Conservation (phyloP, 257 asterid genomes). For the Fraxinus pennsylvanica region DNA sequence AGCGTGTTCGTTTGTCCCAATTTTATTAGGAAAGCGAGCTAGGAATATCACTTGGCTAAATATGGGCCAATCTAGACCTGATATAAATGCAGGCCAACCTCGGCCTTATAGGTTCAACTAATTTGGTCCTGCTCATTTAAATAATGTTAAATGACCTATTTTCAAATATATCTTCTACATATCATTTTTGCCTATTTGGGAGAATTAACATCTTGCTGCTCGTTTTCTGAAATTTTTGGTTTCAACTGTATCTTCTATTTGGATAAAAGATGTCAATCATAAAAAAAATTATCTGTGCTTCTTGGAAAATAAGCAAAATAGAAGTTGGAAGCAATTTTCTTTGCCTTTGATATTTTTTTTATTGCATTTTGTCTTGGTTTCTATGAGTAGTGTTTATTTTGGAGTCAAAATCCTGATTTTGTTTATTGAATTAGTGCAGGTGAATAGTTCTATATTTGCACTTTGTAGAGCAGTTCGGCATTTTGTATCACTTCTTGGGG, state of each 20-base stretch:
- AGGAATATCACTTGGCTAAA: background rate
- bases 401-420: conserved; percentile 30
- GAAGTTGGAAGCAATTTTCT: conserved; percentile 17
- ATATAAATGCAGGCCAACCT: background rate
- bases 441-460: conserved; percentile 62
- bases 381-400: conserved; percentile 10
- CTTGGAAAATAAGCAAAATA: conserved; percentile 12
- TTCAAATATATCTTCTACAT: background rate
- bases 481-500: conserved; percentile 35
- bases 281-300: conserved; percentile 13
- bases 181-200: conserved; percentile 14
- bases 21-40: background rate
- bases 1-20: background rate
- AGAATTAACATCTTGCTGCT: conserved; percentile 1
- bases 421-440: conserved; percentile 56
- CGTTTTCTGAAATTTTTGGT: conserved; percentile 4
- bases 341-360: conserved; percentile 19
- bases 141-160: background rate
- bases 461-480: conserved; percentile 76
- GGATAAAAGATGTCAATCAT: conserved; percentile 2
- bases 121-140: background rate
- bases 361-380: background rate
- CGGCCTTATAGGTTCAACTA: background rate
- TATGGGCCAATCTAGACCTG: background rate
- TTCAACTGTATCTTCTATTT: conserved; percentile 8